Conservation (phyloP, 805 yeast species). For the Spencermartinsiella europaea region DNA sequence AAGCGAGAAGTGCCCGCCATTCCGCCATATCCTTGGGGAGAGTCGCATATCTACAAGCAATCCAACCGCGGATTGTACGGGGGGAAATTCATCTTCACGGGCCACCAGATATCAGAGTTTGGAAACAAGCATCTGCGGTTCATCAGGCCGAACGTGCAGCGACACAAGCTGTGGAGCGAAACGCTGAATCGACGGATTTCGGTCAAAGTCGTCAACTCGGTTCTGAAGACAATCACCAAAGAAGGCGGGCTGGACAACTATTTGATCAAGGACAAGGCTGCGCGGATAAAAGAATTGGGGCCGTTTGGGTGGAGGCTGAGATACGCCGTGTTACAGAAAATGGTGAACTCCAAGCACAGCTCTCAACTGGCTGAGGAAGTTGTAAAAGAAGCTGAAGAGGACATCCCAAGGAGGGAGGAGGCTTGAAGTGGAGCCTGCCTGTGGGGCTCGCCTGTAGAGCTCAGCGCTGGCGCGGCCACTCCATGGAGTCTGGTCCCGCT, state of each 20-base stretch:
- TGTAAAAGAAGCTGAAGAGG: conserved; percentile 5
- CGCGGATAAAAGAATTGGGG: conserved; percentile 89
- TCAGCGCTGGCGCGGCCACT: too few relatives aligned
- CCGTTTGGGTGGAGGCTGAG: conserved; percentile 88
- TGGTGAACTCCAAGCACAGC: too few relatives aligned
- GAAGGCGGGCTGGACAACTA: conserved; percentile 96
- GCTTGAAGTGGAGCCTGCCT: too few relatives aligned
- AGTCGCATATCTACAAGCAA: conserved; percentile 70
- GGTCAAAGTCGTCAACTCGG: conserved; percentile 69
- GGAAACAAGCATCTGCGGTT: conserved; percentile 65
- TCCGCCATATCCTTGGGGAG: conserved; percentile 77
- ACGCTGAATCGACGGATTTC: conserved; percentile 52
- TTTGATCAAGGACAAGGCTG: conserved; percentile 77
- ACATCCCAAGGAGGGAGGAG: conserved; percentile 4
- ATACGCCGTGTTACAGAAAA: conserved; percentile 54
- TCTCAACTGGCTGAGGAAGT: conserved; percentile 1
- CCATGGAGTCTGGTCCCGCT: too few relatives aligned
- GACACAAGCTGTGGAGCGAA: conserved; percentile 79
- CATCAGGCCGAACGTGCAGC: conserved; percentile 79
- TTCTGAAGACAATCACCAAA: conserved; percentile 76
- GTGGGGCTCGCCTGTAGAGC: too few relatives aligned
- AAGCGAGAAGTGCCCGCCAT: conserved; percentile 33
- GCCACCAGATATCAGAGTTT: conserved; percentile 74
- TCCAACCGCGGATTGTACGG: conserved; percentile 88
- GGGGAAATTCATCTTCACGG: conserved; percentile 72